Evolutionary conservation across 495 filamentous ascomycete species (phyloP), one percentile per base, ranked within the genome.

Genomic region (Talaromyces proteolyticus): DNA sequence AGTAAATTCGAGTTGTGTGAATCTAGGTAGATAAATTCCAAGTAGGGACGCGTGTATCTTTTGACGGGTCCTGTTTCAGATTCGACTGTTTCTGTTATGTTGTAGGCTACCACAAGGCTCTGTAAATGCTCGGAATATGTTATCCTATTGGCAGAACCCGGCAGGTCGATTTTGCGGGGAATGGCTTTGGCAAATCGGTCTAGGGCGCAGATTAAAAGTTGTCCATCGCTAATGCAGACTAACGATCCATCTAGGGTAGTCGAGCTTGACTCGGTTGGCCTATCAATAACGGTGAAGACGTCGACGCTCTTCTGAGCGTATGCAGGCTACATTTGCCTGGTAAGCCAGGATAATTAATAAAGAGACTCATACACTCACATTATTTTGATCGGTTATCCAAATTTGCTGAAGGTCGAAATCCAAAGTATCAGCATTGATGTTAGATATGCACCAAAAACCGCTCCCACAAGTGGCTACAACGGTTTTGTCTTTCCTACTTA

Each of bases 321-420:
- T 20, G 72, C 67, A 48, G 70, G 64, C 72, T 75, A 16, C 10
- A 25, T 44, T 23, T 29, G 6, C 36, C 12, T 40, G 17, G 29
- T 46, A 36, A 46, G 50, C 14, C 7, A 12, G 11, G 10, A 36
- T 24, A 6, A 3, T 16, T 10, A 5, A 12, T 38, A 7, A 12
- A 29, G 51, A 21, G 10, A 18, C n/a, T 20, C 6, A 18, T 39
- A 38, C 4, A 56, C 70, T 63, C 50, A 75, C 72, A 54, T 67
- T 67, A 39, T 61, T 70, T 44, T 71, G 69, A 41, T 75, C 68
- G 1, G 72, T 73, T 22, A 75, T 65, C 67, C 69, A 75, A 29
- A 75, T 55, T 36, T 63, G 54, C 41, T 64, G 54, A 8, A 72
- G 50, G 16, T 53, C 50, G 47, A 57, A 73, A 6, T 62, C 59